Conservation (phyloP, 306 rosid species). For the Vigna trinervia region DNA sequence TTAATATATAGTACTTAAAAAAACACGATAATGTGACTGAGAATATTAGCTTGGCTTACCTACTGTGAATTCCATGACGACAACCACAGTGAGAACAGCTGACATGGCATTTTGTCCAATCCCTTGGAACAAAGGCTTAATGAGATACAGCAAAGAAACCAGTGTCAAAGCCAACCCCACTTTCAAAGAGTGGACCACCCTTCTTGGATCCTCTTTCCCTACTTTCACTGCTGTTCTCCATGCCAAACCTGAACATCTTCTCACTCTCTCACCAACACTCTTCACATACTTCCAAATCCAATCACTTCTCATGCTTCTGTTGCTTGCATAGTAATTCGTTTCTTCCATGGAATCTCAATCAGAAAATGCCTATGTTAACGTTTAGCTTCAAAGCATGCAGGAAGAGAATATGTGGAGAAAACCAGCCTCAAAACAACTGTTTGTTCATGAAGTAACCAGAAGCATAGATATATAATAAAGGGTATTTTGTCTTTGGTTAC, state of each 20-base stretch:
- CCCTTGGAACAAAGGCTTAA: constrained; percentile 71
- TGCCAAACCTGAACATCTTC: constrained; percentile 44
- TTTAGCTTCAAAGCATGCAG: constrained; percentile 32
- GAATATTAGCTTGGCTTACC: constrained; percentile 47
- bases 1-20: too few species aligned
- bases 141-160: constrained; percentile 73
- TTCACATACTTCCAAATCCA: constrained; percentile 34
- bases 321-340: background rate
- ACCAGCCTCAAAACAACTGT: background rate
- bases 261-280: constrained; percentile 48
- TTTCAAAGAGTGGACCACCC: constrained; percentile 80
- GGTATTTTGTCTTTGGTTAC: background rate
- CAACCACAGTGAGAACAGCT: constrained; percentile 97
- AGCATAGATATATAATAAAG: background rate
- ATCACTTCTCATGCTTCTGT: background rate
- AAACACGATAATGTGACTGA: background rate
- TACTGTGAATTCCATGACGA: constrained; percentile 91
- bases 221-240: constrained; percentile 60
- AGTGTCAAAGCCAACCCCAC: constrained; percentile 81
- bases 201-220: constrained; percentile 79
- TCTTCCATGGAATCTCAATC: constrained; percentile 46
- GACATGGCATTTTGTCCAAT: constrained; percentile 77
- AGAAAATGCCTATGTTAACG: background rate
- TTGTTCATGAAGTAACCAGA: constrained; percentile 18
- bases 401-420: constrained; percentile 21